Base-by-base conservation (phyloP, 495 filamentous ascomycete species). In the Aspergillus campestris region DNA sequence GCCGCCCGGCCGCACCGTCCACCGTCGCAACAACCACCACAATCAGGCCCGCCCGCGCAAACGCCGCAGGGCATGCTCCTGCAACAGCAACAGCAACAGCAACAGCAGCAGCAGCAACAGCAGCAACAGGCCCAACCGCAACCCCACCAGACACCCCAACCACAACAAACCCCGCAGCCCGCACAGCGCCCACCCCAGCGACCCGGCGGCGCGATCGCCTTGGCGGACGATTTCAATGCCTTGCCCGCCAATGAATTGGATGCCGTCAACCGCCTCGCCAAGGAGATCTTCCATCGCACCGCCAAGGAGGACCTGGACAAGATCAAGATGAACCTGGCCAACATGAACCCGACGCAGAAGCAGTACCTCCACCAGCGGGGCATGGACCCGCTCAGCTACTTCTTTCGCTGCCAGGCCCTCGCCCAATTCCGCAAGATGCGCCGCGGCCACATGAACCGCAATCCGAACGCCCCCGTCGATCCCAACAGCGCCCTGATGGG, bases 381-480 rank as follows among this genome's bases (percentile, higher is more conserved):
- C 8, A 64, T 74, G 34, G 71, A 78, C 33, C 73, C 73, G 0
- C 47, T 78, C 40, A 61, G 61, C 24, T 75, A 67, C 40, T 69
- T 74, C 38, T 77, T 78, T 47, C 73, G 71, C 35, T 65, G 64
- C 3, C 66, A 74, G 45, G 74, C 75, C 5, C 47, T 74, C 24
- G 60, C 51, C 29, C 62, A 70, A 37, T 42, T 68, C 14, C 52
- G 61, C 50, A 65, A 66, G 35, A 62, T 62, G 11, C 46, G 40
- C 31, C 60, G 62, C 9, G 47, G 58, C 45, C 62, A 70, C 39
- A 56, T 65, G 57, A 56, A 55, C 38, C 66, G 64, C 24, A 35
- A 40, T 1, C 59, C 55, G 27, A 65, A 60, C 34, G 29, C 49
- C 28, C 58, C 55, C 3, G 40, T 63, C 15, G 64, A 66, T 35